Evolutionary conservation across 768 basidiomycete genomes (phyloP).

Genomic region (Termitomyces sp.): DNA sequence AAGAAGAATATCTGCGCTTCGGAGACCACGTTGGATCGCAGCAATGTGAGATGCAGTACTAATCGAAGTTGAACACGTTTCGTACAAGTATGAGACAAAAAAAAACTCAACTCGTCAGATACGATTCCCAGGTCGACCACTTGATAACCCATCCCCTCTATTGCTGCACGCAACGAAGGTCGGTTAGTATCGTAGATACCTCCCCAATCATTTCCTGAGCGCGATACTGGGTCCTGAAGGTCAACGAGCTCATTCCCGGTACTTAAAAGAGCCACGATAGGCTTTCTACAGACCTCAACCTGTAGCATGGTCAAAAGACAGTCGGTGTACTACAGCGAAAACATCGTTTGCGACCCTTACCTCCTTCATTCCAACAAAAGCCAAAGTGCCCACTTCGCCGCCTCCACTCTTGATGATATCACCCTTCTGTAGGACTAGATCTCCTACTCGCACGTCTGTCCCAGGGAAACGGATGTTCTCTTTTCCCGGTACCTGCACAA

Average conservation of each 20-base stretch:
- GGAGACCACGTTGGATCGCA: slow-evolving; percentile 52
- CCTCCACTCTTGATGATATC: slow-evolving; percentile 59
- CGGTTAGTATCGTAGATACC: slow-evolving; percentile 86
- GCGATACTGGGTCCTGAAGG: slow-evolving; percentile 37
- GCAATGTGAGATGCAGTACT: slow-evolving; percentile 55
- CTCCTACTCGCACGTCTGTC: slow-evolving; percentile 66
- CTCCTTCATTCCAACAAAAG: slow-evolving; percentile 71
- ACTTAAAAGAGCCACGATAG: slow-evolving; percentile 73
- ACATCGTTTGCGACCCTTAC: slow-evolving; percentile 28
- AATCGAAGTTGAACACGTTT: not conserved
- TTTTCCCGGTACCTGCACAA: slow-evolving; percentile 51
- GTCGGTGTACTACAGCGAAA: not conserved
- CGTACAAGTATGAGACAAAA: not conserved
- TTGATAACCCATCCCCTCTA: slow-evolving; percentile 69
- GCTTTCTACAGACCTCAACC: slow-evolving; percentile 69
- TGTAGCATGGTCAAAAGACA: slow-evolving; percentile 20
- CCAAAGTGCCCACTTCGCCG: slow-evolving; percentile 79
- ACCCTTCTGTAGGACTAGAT: slow-evolving; percentile 58
- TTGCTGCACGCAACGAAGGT: slow-evolving; percentile 65
- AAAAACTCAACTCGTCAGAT: slow-evolving; percentile 52
- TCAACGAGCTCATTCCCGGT: slow-evolving; percentile 83
- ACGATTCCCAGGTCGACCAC: slow-evolving; percentile 81
- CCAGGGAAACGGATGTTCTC: slow-evolving; percentile 76
- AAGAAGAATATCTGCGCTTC: slow-evolving; percentile 66
- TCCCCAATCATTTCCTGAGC: slow-evolving; percentile 43